These are phyloP conservation scores for Plasmodium sp. DNA, from an alignment of 169 alveolate species.

Conservation along the genomic window DNA sequence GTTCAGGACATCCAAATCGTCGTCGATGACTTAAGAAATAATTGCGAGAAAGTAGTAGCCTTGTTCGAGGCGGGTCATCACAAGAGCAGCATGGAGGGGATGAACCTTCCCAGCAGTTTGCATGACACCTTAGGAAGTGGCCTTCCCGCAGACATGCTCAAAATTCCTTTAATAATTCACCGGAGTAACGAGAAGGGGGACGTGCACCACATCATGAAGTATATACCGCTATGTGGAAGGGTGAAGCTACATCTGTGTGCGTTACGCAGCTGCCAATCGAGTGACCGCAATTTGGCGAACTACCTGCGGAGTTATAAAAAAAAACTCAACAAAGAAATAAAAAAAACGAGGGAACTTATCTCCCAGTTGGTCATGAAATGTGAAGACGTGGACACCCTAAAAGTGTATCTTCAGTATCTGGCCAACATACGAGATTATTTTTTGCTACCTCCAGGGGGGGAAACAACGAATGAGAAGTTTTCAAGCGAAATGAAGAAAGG, in stretches of 20 bases:
- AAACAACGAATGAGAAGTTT: not conserved
- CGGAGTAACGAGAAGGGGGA: constrained; percentile 45
- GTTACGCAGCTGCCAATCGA: not conserved
- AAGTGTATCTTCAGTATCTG: constrained; percentile 18
- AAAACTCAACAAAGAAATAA: constrained; percentile 16
- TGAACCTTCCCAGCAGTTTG: not conserved
- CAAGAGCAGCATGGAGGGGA: not conserved
- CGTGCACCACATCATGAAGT: constrained; percentile 30
- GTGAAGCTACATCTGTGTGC: constrained; percentile 1
- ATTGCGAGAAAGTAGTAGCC: constrained; percentile 24
- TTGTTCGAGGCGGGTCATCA: constrained; percentile 21
- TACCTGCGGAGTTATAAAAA: constrained; percentile 31
- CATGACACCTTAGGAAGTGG: not conserved
- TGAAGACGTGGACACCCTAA: constrained; percentile 13
- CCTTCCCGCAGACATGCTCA: constrained; percentile 5
- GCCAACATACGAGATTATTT: constrained; percentile 27
- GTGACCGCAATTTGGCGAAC: not conserved
- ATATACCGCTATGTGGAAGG: constrained; percentile 6
- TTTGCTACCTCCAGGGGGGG: not conserved
- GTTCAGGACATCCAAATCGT: constrained; percentile 11
- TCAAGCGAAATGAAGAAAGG: not conserved
- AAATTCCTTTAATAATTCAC: constrained; percentile 49
- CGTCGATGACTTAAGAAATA: constrained; percentile 14
- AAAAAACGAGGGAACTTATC: constrained; percentile 13
- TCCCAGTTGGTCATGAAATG: constrained; percentile 24